Base-by-base conservation (phyloP, 768 basidiomycete genomes). In the Scleroderma citrinum region DNA sequence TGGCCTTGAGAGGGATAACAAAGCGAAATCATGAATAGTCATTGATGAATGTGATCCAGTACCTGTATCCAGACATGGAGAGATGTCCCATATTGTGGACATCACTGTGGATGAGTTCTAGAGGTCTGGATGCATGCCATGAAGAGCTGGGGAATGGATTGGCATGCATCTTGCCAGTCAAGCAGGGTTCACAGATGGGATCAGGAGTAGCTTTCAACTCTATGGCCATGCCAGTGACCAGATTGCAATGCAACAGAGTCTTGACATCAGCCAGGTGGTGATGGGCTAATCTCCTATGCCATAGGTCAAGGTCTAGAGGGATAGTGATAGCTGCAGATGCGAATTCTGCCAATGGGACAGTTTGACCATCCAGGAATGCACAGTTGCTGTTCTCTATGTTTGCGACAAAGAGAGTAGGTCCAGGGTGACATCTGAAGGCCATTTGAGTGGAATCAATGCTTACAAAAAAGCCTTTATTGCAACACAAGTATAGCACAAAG, bases 41-140 rank as follows among this genome's bases (percentile, higher is more conserved):
- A 8, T 29, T 8, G 8, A 29, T 29, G 26, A 29, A 29, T 5
- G 8, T 29, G 26, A 29, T 29, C 26, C 26, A 29, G 26, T 29
- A 29, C 8, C 26, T 4, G 8, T 29, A 29, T 8, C 26, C 26
- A 29, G 26, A 35, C 40, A 20, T 19, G 31, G 41, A 51, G 36
- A 35, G 42, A 8, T 29, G 26, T 4, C 26, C 26, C 12, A 52
- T 13, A 10, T 48, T 32, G n/a, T 59, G 56, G 0, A 67, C 46
- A 51, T 68, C 59, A 5, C 54, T 48, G 45, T 66, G 64, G 10
- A 64, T 46, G 35, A 59, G 61, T 11, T 54, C 46, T 2, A 61
- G 40, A 31, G 50, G 48, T 2, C 12, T 20, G 35, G 44, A 16
- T 17, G 59, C 49, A 3, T 38, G 47, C 48, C 34, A 47, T 41